Evolutionary conservation across 768 basidiomycete species (phyloP), one percentile per base, ranked within the genome.

Genomic region (Naganishia friedmannii): DNA sequence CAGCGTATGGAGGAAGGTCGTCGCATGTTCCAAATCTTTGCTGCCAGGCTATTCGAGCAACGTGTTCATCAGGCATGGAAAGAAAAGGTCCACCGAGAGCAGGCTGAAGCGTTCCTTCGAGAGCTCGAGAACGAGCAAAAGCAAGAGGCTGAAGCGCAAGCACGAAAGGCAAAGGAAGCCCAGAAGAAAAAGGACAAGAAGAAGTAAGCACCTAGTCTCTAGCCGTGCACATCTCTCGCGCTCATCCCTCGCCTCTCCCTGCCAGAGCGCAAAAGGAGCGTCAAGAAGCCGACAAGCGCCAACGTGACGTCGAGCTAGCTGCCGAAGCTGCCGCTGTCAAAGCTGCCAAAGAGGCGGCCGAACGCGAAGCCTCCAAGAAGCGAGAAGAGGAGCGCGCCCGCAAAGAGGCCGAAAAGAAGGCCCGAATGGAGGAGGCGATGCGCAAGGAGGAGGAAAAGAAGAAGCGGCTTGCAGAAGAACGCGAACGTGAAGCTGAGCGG

Each of bases 171-270:
- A 81, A 90, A 90, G 79, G 90, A 88, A 72, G 91, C 92, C 83
- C 93, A 96, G 86, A 94, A 94, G 86, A 98, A 96, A 86, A 99
- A 97, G 86, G 96, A 97, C 82, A 97, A 97, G 85, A 93, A 93
- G 86, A 88, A 84, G 93, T 95, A 74, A 66, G 84, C 75, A 1
- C n/a, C 19, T 19, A 13, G n/a, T 8, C 15, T 46, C 10, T 37
- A 37, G 34, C 1, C 19, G 6, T 10, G 23, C 68, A 67, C 73
- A 34, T 65, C 23, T 28, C 9, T 28, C 67, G 32, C 8, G 69
- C 42, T 60, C 34, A 58, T 53, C 53, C 73, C 23, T 72, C 58
- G 0, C 1, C 39, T n/a, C 32, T 31, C 39, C 63, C 60, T 66
- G 71, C n/a, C 48, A 97, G 94, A 83, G 87, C 87, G 80, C 93